These are phyloP conservation scores for Middelhovenomyces tepae DNA, from an alignment of 805 yeast species.

Conservation along the genomic window DNA sequence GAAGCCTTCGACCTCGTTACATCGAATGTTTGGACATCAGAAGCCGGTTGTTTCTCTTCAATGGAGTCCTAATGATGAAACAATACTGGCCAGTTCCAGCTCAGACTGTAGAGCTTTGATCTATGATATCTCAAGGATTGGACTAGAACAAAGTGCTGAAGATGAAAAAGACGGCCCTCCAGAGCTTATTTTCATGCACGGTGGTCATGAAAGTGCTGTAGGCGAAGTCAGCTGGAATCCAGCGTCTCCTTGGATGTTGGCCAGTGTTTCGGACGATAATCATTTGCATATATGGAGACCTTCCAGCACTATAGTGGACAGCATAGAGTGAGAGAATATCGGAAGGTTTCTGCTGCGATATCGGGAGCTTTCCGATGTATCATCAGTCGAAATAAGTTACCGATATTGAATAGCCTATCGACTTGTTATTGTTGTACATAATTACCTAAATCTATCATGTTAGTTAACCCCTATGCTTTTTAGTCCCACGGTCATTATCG, in stretches of 20 bases:
- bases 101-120: slow-evolving; percentile 49
- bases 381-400: too few relatives aligned
- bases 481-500: slow-evolving; percentile 1
- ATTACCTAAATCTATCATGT: too few relatives aligned
- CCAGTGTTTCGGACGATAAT: slow-evolving; percentile 78
- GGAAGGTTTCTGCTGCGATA: too few relatives aligned
- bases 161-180: slow-evolving; percentile 20
- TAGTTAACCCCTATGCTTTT: slow-evolving; percentile 2
- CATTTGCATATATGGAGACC: slow-evolving; percentile 86
- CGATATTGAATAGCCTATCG: too few relatives aligned
- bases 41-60: slow-evolving; percentile 55
- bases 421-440: slow-evolving; percentile 2
- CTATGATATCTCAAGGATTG: slow-evolving; percentile 40
- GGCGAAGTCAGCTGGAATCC: slow-evolving; percentile 80
- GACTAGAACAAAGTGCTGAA: slow-evolving; percentile 9
- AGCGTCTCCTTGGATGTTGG: slow-evolving; percentile 58
- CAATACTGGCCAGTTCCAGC: slow-evolving; percentile 55
- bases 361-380: too few relatives aligned
- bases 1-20: slow-evolving; percentile 25
- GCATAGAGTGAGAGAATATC: background rate
- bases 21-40: slow-evolving; percentile 32
- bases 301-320: slow-evolving; percentile 28
- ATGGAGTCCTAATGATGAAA: slow-evolving; percentile 57
- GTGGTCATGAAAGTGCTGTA: slow-evolving; percentile 82
- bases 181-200: slow-evolving; percentile 54